A percentile compares a stretch with the other conserved stretches of the same genome.
phyloP scores from a whole-genome alignment of 805 yeast genomes.

The Candida ponderosae region DNA sequence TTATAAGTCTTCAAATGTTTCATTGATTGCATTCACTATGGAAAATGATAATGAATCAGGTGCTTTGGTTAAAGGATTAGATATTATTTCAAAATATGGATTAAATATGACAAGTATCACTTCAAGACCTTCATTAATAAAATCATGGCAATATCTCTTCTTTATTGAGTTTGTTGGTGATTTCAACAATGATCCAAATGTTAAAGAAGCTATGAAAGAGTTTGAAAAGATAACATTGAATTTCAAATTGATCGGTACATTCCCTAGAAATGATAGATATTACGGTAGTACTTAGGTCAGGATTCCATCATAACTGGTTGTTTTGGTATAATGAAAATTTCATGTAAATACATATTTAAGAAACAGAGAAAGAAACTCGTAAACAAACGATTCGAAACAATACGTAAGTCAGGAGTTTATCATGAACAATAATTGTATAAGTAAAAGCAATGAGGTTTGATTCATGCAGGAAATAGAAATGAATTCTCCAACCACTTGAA shows the following conservation, averaged over 20 bases:
- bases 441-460: too few species aligned
- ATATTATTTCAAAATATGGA: slow-evolving; percentile 42
- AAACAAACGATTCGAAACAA: too few species aligned
- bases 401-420: too few species aligned
- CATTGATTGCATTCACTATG: slow-evolving; percentile 60
- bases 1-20: slow-evolving; percentile 20
- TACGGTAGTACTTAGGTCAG: slow-evolving; percentile 14
- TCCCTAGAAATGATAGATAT: slow-evolving; percentile 36
- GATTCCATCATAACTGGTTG: too few species aligned
- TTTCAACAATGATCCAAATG: slow-evolving; percentile 21
- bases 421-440: too few species aligned
- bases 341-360: too few species aligned
- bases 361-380: too few species aligned
- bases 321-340: too few species aligned
- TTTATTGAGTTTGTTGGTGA: slow-evolving; percentile 62
- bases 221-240: slow-evolving; percentile 37
- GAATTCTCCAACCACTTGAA: too few species aligned
- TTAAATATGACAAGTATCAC: slow-evolving; percentile 66
- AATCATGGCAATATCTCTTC: slow-evolving; percentile 77
- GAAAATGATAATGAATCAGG: slow-evolving; percentile 59
- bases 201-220: slow-evolving; percentile 29
- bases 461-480: too few species aligned
- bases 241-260: slow-evolving; percentile 53
- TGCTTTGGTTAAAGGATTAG: slow-evolving; percentile 59
- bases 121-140: slow-evolving; percentile 64